A percentile compares a stretch with the other conserved stretches of the same genome.
phyloP scores from a whole-genome alignment of 1,139 yeast genomes.

The Kodamaea derodonti region DNA sequence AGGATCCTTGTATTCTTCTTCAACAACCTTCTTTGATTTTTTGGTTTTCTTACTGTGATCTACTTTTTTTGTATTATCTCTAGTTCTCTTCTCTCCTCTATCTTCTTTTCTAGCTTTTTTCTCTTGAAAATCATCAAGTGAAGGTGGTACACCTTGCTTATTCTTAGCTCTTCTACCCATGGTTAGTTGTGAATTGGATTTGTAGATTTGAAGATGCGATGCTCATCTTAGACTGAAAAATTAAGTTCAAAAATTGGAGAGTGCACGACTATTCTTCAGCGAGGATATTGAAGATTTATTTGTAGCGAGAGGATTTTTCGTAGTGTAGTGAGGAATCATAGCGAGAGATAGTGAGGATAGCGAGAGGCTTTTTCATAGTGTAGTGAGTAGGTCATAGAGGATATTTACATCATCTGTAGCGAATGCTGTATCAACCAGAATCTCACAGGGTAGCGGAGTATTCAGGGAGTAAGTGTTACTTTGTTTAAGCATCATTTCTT shows the following conservation, averaged over 20 bases:
- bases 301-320: too few species aligned
- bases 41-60: conserved; percentile 14
- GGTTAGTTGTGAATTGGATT: too few species aligned
- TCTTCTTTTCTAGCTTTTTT: conserved; percentile 34
- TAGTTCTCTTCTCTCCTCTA: conserved; percentile 24
- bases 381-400: too few species aligned
- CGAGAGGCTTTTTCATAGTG: too few species aligned
- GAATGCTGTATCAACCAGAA: too few species aligned
- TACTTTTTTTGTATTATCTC: conserved; percentile 12
- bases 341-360: too few species aligned
- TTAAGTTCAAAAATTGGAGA: conserved; percentile 1
- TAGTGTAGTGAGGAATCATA: too few species aligned
- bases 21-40: conserved; percentile 15
- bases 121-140: conserved; percentile 74
- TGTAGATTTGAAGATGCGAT: too few species aligned
- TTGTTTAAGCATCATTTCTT: too few species aligned
- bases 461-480: too few species aligned
- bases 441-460: too few species aligned
- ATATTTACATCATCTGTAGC: too few species aligned
- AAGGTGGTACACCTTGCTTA: conserved; percentile 88
- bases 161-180: conserved; percentile 94
- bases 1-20: conserved; percentile 39
- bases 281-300: conserved; percentile 2
- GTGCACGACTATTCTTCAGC: conserved; percentile 4
- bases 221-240: conserved; percentile 6